Evolutionary conservation across 345 rosid species (phyloP).

Genomic region (Eucalyptus camaldulensis): DNA sequence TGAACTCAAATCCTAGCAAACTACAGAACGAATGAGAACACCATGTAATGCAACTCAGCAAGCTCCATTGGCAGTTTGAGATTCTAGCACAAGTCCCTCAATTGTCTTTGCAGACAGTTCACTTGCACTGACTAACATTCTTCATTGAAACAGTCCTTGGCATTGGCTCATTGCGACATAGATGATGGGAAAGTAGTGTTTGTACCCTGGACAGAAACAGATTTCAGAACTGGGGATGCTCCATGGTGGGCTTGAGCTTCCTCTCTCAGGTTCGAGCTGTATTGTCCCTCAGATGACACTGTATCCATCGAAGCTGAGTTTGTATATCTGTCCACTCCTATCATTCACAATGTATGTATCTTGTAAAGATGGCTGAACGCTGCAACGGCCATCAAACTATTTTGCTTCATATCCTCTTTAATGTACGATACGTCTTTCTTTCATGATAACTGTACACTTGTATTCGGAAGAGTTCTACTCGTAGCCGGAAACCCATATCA

Average conservation of each 20-base stretch:
- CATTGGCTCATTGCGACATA: slow-evolving; percentile 74
- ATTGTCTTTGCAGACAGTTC: not conserved
- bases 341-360: not conserved
- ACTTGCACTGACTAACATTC: not conserved
- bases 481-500: not conserved
- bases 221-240: slow-evolving; percentile 92
- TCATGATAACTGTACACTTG: not conserved
- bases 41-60: not conserved
- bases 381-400: not conserved
- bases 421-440: not conserved
- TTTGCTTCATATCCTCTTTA: not conserved
- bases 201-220: slow-evolving; percentile 88
- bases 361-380: not conserved
- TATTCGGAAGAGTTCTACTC: not conserved
- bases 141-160: slow-evolving; percentile 48
- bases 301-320: not conserved
- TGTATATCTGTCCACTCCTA: not conserved
- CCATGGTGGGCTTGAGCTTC: slow-evolving; percentile 81
- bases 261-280: not conserved
- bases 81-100: not conserved
- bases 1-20: not conserved
- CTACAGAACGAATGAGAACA: not conserved
- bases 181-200: slow-evolving; percentile 83
- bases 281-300: not conserved
- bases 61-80: not conserved